A percentile compares a stretch with the other conserved stretches of the same genome.
Evolutionary conservation across 31 red algal species (phyloP).

Genomic region (Porphyra umbilicalis): DNA sequence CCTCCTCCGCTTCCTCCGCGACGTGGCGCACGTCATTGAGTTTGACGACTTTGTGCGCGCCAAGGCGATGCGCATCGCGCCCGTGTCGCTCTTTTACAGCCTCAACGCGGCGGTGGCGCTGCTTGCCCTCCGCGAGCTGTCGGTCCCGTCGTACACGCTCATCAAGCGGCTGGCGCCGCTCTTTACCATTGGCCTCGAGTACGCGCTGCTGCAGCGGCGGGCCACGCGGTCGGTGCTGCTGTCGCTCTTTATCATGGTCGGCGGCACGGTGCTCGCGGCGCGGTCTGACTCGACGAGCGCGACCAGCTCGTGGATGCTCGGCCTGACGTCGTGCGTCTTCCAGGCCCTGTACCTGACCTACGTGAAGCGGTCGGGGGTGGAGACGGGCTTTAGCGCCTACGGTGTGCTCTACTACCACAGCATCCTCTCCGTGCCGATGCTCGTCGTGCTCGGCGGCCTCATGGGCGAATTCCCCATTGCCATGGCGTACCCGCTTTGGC

Average conservation of each 20-base stretch:
- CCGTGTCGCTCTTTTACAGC: conserved; percentile 75
- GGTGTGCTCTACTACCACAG: conserved; percentile 79
- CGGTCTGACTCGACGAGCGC: conserved; percentile 42
- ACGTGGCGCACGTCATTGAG: conserved; percentile 29
- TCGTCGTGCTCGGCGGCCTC: conserved; percentile 30
- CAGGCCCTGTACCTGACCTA: conserved; percentile 86
- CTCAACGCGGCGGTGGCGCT: conserved; percentile 79
- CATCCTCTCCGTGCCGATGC: conserved; percentile 69
- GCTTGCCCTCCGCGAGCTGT: conserved; percentile 62
- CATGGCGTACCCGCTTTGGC: conserved; percentile 35
- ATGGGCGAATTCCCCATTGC: conserved; percentile 46
- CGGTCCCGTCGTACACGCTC: conserved; percentile 72
- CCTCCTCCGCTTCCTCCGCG: conserved; percentile 36
- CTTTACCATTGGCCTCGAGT: conserved; percentile 61
- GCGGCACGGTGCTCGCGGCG: conserved; percentile 70
- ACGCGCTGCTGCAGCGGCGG: conserved; percentile 30
- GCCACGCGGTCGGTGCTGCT: conserved; percentile 27
- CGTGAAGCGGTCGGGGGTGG: conserved; percentile 73
- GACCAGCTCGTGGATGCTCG: conserved; percentile 55
- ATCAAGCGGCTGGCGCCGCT: conserved; percentile 85
- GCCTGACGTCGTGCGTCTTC: conserved; percentile 65
- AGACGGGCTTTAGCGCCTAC: conserved; percentile 55
- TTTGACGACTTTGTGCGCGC: conserved; percentile 52
- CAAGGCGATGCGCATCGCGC: conserved; percentile 42
- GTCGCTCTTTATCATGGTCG: conserved; percentile 56